Evolutionary conservation across 306 rosid species (phyloP).

Genomic region (Prunus salicina): DNA sequence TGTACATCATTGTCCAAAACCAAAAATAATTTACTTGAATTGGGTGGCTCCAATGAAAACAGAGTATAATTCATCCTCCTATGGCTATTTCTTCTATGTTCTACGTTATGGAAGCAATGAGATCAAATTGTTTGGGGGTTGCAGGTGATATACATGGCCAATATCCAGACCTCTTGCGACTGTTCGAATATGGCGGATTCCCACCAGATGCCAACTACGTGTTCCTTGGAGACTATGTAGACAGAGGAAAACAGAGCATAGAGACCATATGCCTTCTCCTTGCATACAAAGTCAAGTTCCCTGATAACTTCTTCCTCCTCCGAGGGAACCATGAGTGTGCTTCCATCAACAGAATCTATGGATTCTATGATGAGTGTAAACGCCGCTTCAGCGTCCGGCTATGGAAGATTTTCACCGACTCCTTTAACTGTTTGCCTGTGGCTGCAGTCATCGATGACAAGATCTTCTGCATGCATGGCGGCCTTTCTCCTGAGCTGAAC

Average conservation of each 20-base stretch:
- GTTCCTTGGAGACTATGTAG: conserved; percentile 90
- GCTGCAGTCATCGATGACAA: conserved; percentile 82
- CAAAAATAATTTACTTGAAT: too few species aligned
- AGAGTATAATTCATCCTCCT: not conserved
- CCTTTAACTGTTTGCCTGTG: conserved; percentile 84
- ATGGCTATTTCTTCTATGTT: not conserved
- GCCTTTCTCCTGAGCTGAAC: conserved; percentile 75
- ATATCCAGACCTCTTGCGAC: conserved; percentile 71
- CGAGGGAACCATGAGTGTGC: conserved; percentile 95
- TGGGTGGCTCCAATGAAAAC: not conserved
- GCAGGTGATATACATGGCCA: conserved; percentile 96
- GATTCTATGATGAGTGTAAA: conserved; percentile 90
- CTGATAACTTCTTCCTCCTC: conserved; percentile 76
- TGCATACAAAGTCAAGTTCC: conserved; percentile 73
- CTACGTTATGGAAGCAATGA: not conserved
- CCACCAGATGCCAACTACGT: conserved; percentile 81
- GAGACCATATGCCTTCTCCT: conserved; percentile 80
- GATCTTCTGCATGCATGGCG: conserved; percentile 92
- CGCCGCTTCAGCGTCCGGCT: conserved; percentile 74
- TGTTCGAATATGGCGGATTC: conserved; percentile 79
- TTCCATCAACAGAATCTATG: conserved; percentile 82
- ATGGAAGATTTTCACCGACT: conserved; percentile 81
- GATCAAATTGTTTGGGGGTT: not conserved
- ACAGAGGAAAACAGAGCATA: conserved; percentile 89
- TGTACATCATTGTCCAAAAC: too few species aligned